phyloP scores from a whole-genome alignment of 768 basidiomycete species.

The Fomitopsis serialis region DNA sequence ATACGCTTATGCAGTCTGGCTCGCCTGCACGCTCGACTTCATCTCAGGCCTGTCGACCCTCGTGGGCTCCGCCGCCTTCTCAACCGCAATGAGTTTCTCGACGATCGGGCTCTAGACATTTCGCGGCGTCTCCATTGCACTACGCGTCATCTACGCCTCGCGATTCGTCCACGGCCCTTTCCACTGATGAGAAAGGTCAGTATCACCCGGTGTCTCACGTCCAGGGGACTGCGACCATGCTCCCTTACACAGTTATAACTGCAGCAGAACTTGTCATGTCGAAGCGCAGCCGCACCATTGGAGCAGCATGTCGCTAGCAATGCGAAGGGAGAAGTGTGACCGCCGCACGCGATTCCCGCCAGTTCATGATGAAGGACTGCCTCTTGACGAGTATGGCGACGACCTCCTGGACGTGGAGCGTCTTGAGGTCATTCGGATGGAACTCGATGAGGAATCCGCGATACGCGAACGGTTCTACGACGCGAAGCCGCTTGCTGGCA shows the following conservation, averaged over 20 bases:
- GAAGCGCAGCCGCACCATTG: no score
- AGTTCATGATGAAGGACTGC: conserved; percentile 98
- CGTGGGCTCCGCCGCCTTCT: conserved; percentile 66
- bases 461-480: conserved; percentile 99
- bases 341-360: conserved; percentile 99
- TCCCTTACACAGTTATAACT: no score
- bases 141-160: conserved; percentile 56
- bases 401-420: conserved; percentile 98
- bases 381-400: conserved; percentile 98
- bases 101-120: conserved; percentile 76
- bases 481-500: conserved; percentile 88
- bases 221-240: no score
- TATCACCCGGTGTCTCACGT: no score
- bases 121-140: conserved; percentile 66
- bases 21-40: conserved; percentile 73
- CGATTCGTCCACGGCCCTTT: conserved; percentile 65
- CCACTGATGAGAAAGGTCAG: no score
- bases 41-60: conserved; percentile 69
- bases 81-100: conserved; percentile 51
- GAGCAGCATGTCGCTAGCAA: conserved; percentile 99
- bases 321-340: conserved; percentile 97
- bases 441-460: conserved; percentile 81
- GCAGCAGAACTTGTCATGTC: no score
- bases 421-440: conserved; percentile 94
- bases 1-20: conserved; percentile 49